Conservation (phyloP, 2,329 filamentous ascomycete species). For the Botrytis elliptica region DNA sequence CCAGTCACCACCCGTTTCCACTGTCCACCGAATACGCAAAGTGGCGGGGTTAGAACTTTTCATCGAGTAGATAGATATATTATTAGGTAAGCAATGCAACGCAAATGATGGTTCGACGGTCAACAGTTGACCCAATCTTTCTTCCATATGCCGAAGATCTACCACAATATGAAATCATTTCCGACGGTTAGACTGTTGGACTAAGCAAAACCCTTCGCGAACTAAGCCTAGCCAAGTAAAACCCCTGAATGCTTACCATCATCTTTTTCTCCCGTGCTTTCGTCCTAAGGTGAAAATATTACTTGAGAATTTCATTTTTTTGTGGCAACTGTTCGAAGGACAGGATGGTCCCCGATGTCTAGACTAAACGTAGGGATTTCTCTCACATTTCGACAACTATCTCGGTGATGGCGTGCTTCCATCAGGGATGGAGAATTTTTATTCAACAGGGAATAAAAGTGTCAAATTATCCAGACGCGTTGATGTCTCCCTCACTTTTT, state of each 20-base stretch:
- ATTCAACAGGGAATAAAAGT: slow-evolving; percentile 14
- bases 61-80: no score
- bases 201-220: neutral
- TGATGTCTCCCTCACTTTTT: neutral
- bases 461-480: slow-evolving; percentile 3
- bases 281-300: slow-evolving; percentile 5
- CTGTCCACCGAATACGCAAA: neutral
- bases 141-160: neutral
- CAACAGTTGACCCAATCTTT: neutral
- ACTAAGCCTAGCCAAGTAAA: slow-evolving; percentile 12
- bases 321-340: slow-evolving; percentile 3
- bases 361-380: neutral
- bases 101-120: neutral
- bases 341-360: slow-evolving; percentile 1
- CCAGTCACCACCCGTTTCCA: neutral
- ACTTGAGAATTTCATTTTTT: slow-evolving; percentile 16
- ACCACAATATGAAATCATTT: neutral
- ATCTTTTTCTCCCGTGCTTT: slow-evolving; percentile 2
- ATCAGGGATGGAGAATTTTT: neutral
- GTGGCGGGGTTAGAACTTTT: neutral
- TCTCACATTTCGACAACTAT: slow-evolving; percentile 5
- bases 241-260: slow-evolving; percentile 10
- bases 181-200: neutral
- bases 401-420: slow-evolving; percentile 15
- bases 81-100: neutral